A percentile compares a stretch with the other conserved stretches of the same genome.
Conservation (phyloP, 2,329 filamentous ascomycete species). For the Aspergillus sp. region DNA sequence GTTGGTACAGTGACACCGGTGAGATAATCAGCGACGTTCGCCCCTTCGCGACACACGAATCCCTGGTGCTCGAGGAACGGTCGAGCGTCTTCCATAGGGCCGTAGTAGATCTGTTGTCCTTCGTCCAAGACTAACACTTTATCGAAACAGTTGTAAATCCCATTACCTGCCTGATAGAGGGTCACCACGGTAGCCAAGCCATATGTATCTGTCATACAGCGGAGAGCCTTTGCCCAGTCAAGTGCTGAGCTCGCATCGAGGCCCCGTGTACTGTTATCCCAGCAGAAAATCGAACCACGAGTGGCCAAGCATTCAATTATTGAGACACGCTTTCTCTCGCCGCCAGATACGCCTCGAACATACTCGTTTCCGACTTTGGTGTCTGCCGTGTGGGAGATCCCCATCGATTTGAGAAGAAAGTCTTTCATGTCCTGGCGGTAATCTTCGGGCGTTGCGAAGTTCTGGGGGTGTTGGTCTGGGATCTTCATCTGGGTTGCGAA, state of each 20-base stretch:
- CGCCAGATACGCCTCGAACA: conserved; percentile 62
- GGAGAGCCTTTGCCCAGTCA: conserved; percentile 57
- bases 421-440: conserved; percentile 45
- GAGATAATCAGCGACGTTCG: conserved; percentile 62
- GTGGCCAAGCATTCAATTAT: conserved; percentile 62
- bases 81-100: conserved; percentile 52
- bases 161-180: conserved; percentile 66
- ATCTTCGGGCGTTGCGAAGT: conserved; percentile 40
- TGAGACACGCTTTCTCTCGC: conserved; percentile 65
- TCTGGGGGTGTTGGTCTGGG: conserved; percentile 45
- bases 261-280: conserved; percentile 64
- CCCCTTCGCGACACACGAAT: conserved; percentile 57
- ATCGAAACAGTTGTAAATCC: conserved; percentile 65
- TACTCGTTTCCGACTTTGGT: conserved; percentile 67
- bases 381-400: conserved; percentile 55
- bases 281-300: conserved; percentile 56
- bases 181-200: conserved; percentile 59
- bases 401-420: conserved; percentile 55
- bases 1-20: conserved; percentile 60
- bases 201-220: conserved; percentile 59
- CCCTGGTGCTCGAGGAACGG: conserved; percentile 63
- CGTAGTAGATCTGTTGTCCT: conserved; percentile 63
- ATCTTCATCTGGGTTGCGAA: conserved; percentile 56
- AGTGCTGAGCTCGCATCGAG: conserved; percentile 63
- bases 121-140: conserved; percentile 65